Evolutionary conservation across 176 grass and related monocot genomes (phyloP).

Genomic region (Canna indica): DNA sequence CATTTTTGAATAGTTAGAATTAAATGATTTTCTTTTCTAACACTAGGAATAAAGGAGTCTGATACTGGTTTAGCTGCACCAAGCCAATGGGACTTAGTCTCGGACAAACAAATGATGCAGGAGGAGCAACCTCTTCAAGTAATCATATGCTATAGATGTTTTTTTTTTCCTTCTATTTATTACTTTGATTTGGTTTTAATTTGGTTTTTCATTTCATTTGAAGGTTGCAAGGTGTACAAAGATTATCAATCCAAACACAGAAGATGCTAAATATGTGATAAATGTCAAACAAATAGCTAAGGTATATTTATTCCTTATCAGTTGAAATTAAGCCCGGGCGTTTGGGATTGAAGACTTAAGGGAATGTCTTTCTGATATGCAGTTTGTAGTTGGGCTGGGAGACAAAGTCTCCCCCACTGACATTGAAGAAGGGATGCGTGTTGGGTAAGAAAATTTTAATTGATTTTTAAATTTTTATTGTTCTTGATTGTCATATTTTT

Average conservation of each 20-base stretch:
- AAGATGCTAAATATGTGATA: conserved; percentile 94
- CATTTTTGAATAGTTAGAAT: background rate
- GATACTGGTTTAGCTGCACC: conserved; percentile 88
- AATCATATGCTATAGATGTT: conserved; percentile 9
- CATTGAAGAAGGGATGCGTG: conserved; percentile 96
- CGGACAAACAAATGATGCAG: conserved; percentile 99
- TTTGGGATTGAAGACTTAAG: background rate
- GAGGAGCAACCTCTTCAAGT: conserved; percentile 84
- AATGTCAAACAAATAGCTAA: conserved; percentile 99
- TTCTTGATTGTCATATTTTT: conserved; percentile 6
- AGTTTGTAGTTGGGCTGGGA: conserved; percentile 91
- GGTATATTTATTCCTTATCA: conserved; percentile 32
- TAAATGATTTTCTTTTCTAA: background rate
- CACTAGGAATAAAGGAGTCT: conserved; percentile 84
- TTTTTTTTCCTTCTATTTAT: background rate
- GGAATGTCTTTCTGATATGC: conserved; percentile 15
- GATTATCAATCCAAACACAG: conserved; percentile 90
- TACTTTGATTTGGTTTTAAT: conserved; percentile 5
- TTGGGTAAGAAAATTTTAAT: conserved; percentile 43
- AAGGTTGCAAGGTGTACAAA: conserved; percentile 96
- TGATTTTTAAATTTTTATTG: background rate
- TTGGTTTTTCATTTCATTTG: background rate
- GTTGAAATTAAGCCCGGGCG: background rate
- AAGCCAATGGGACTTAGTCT: conserved; percentile 93
- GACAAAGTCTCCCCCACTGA: conserved; percentile 93